Evolutionary conservation across 371 early-diverging fungal species (phyloP).

Genomic region (Smittium mucronatum): DNA sequence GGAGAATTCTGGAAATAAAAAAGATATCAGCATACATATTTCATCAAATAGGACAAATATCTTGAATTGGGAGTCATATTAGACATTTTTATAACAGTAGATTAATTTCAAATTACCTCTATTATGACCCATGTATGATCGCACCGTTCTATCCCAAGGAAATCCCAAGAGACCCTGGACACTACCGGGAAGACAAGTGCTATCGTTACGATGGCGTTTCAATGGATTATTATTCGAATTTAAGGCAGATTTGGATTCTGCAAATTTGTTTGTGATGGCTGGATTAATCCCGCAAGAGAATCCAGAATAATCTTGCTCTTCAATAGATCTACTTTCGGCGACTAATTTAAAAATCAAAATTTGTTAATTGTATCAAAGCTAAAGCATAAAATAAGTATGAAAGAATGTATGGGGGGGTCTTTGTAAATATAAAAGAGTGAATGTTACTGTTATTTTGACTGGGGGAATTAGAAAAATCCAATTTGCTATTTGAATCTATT

Average conservation of each 20-base stretch:
- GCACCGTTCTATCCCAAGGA: conserved; percentile 5
- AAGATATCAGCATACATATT: too few species aligned
- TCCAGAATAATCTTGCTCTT: not conserved
- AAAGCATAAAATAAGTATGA: too few species aligned
- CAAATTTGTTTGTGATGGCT: not conserved
- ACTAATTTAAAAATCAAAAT: too few species aligned
- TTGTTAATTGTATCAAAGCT: too few species aligned
- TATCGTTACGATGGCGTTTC: not conserved
- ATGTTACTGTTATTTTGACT: too few species aligned
- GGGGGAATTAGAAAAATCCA: not conserved
- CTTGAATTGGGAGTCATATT: too few species aligned
- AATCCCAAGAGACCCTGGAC: conserved; percentile 6
- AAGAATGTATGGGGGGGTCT: too few species aligned
- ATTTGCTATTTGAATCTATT: not conserved
- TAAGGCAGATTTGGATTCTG: not conserved
- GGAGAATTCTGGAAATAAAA: too few species aligned
- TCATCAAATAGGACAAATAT: too few species aligned
- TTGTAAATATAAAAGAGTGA: too few species aligned
- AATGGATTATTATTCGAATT: not conserved
- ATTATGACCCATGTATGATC: not conserved
- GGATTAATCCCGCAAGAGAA: not conserved
- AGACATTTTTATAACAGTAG: too few species aligned
- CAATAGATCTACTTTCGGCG: too few species aligned
- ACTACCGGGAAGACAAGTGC: not conserved
- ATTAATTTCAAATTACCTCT: not conserved